Base-by-base conservation (phyloP, 2,329 filamentous ascomycete species). In the Fusarium sp. region DNA sequence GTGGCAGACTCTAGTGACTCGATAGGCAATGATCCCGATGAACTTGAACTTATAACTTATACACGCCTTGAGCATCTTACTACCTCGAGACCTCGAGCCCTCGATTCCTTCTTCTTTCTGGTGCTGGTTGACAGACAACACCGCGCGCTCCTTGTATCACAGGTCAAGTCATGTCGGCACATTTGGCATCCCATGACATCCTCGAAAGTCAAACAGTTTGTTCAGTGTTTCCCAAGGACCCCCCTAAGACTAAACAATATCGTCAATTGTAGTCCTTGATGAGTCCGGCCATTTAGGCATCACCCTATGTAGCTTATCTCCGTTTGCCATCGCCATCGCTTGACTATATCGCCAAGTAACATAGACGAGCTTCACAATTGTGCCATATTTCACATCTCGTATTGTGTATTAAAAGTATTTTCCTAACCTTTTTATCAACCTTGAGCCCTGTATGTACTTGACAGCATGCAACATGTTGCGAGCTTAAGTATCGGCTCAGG, bases 401-500 rank as follows among this genome's bases (percentile, higher is more conserved):
- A 11, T 23, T 15, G 14, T 33, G 8, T 12, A 30, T 30, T 30
- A 30, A 30, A 30, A n/a, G n/a, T 41, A 13, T 9, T 6, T 17
- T 4, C 13, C 14, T 33, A 7, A 7, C 5, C n/a, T 12, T 11
- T 11, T 3, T 6, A 8, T 11, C 3, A 12, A 5, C 18, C 2
- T 13, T 7, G 9, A 10, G 10, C 35, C 11, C 18, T 48, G 3
- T 26, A 3, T 14, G 6, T 12, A 10, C 32, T 46, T n/a, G 20
- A 15, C n/a, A 7, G n/a, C n/a, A 17, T 27, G 7, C 20, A 27
- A 42, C 20, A 26, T 55, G 7, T 14, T 35, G 13, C 13, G 33
- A 18, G 20, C 17, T 23, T 26, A 6, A 15, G 20, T 44, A 5
- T 8, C 17, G 8, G 26, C 30, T 35, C 53, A 23, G 8, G 26